phyloP scores from a whole-genome alignment of 2,329 filamentous ascomycete genomes.

The Phaeophleospora eucalypticola region DNA sequence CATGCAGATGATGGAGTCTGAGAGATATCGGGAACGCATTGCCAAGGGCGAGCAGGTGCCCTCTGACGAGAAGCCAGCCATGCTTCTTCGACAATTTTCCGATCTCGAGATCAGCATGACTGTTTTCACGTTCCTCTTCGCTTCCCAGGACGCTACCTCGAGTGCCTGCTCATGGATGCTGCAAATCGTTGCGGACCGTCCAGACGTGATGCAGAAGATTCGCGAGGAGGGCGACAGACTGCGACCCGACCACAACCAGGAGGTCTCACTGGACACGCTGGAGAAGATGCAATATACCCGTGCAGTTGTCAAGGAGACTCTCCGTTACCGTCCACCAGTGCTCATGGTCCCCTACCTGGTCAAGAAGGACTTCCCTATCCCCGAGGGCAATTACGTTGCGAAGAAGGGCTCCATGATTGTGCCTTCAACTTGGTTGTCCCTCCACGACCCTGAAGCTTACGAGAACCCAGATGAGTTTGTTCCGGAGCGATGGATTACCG shows the following conservation, averaged over 20 bases:
- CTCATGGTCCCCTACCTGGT: constrained; percentile 93
- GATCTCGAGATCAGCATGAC: constrained; percentile 92
- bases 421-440: constrained; percentile 82
- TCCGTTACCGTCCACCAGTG: constrained; percentile 92
- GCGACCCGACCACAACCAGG: constrained; percentile 24
- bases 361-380: constrained; percentile 94
- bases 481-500: constrained; percentile 82
- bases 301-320: constrained; percentile 83
- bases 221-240: constrained; percentile 63
- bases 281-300: constrained; percentile 87
- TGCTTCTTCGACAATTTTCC: constrained; percentile 81
- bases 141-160: constrained; percentile 93
- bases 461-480: constrained; percentile 83
- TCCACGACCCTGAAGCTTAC: constrained; percentile 91
- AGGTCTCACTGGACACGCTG: constrained; percentile 74
- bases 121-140: constrained; percentile 63
- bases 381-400: constrained; percentile 73
- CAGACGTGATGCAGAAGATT: constrained; percentile 84
- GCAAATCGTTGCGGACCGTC: constrained; percentile 87
- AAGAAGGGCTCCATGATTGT: constrained; percentile 95
- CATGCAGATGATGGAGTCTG: constrained; percentile 78
- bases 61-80: constrained; percentile 72
- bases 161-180: constrained; percentile 93
- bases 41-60: constrained; percentile 66
- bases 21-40: constrained; percentile 73